Base-by-base conservation (phyloP, 1,139 yeast genomes). In the Petasospora rhodanensis region DNA sequence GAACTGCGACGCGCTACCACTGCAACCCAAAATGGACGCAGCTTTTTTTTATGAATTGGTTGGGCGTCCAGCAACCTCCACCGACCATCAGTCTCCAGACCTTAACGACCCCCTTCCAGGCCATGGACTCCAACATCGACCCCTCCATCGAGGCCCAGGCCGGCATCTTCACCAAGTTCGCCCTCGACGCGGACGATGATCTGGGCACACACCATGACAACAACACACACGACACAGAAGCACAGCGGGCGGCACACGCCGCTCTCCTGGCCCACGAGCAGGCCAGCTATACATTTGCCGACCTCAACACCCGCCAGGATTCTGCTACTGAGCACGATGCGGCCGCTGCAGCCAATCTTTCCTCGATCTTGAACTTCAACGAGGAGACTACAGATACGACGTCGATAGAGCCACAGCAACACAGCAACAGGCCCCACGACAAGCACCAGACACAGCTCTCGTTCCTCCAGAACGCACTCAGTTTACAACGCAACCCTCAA, bases 271-370 rank as follows among this genome's bases (percentile, higher is more conserved):
- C 34, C 11, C 37, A 31, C 24, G 27, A 35, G 18, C 39, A 37
- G 17, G 29, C 19, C 24, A 24, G 14, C 24, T 35, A 33, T 29
- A 16, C 28, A 21, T 29, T 29, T 17, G 23, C 25, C 11, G 21
- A 17, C 18, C 6, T 24, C 9, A 29, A 18, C 22, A 28, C 16
- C 12, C 26, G 28, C 4, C 15, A 16, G 14, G 29, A 21, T 8
- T 24, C 13, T 20, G 31, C 20, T 14, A 18, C 24, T 11, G 28
- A 41, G 3, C 28, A 32, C 6, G 43, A 42, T 2, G 50, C 45
- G 12, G 47, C 45, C 8, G 50, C 49, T 6, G 44, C 40, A n/a
- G 51, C 50, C 5, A 49, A 46, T 25, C 26, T 47, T 22, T 45
- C 52, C 6, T 47, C 39, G 24, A 42, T 49, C 26, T 42, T 47